Base-by-base conservation (phyloP, 139 green algal genomes). In the Mychonastes homosphaera region DNA sequence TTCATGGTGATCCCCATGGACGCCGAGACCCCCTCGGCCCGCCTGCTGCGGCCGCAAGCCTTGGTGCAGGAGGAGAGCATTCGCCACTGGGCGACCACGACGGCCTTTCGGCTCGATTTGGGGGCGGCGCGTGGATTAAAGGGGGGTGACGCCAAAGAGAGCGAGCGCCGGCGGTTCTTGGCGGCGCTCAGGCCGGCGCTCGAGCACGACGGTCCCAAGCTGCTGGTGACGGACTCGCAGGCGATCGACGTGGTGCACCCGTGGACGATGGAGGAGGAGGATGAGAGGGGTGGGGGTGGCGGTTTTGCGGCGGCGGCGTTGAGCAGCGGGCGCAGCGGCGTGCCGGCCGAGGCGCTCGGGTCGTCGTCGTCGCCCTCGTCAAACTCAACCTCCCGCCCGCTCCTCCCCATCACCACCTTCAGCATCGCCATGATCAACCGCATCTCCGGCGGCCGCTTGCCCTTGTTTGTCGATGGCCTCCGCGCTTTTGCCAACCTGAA, bases 1-100 rank as follows among this genome's bases (percentile, higher is more conserved):
- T 80, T 85, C 44, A 66, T 85, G 26, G 78, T 79, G 62, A 79
- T 85, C 30, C 78, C 78, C 27, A 85, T 85, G 78, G 78, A 85
- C 51, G 78, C 75, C 12, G 78, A 85, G 65, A 83, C 78, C 19
- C 75, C 75, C 21, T n/a, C n/a, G n/a, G n/a, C n/a, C 66, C 58
- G 78, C 53, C 76, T 85, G 69, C 69, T 85, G 67, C 47, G 75
- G 21, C 78, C 77, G 4, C 75, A 82, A 68, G 76, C 72, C 32
- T 46, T 72, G 34, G 59, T 74, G 36, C 73, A 83, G 69, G 78
- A 85, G 55, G 78, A 85, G 66, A 75, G 72, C 21, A 76, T 83
- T 23, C 65, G 78, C 21, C 52, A 73, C 58, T 85, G 58, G 50
- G 69, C 75, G 29, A 71, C 64, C 8, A 82, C 74, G 5, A 49